Base-by-base conservation (phyloP, 768 basidiomycete species). In the Phanerochaete sordida region DNA sequence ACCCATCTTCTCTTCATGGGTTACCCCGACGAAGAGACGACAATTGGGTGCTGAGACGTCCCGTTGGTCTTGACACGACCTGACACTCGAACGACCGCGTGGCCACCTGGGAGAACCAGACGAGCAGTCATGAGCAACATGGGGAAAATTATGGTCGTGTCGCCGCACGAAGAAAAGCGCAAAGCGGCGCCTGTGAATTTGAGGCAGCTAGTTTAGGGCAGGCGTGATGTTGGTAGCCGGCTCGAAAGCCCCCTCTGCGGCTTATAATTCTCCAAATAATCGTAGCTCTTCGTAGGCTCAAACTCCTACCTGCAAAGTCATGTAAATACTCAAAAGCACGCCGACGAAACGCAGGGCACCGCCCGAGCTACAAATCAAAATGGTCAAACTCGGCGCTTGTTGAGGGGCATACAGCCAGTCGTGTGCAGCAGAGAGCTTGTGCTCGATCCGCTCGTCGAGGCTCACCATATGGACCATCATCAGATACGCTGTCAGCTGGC, bases 1-100 rank as follows among this genome's bases (percentile, higher is more conserved):
- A 88, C 90, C 90, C 90, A 78, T 85, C 86, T 68, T 73, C 77
- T 76, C 79, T 76, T 75, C 79, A 66, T 68, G 60, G 52, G 65
- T 65, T 70, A 58, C 28, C 48, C 58, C 39, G 39, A 19, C 39
- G 73, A 72, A 72, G 79, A 80, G 75, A 79, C 74, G 82, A 86
- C 70, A 79, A 67, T 75, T 68, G 88, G 89, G 90, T 91, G 54
- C 89, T 92, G 66, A 91, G 90, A 91, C 80, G 87, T 86, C 85
- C 88, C 62, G 64, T 88, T 76, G 61, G 65, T 91, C 89, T 81
- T 77, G 77, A 78, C 90, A 88, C 88, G 81, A 80, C 86, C 79
- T 90, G 90, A 92, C 90, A 90, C 90, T 92, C 90, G 72, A 91
- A 91, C 88, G 73, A 79, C 87, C 81, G 84, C 86, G 79, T 88